phyloP scores from a whole-genome alignment of 139 green algal genomes.

The Chlamydomonas sp. region DNA sequence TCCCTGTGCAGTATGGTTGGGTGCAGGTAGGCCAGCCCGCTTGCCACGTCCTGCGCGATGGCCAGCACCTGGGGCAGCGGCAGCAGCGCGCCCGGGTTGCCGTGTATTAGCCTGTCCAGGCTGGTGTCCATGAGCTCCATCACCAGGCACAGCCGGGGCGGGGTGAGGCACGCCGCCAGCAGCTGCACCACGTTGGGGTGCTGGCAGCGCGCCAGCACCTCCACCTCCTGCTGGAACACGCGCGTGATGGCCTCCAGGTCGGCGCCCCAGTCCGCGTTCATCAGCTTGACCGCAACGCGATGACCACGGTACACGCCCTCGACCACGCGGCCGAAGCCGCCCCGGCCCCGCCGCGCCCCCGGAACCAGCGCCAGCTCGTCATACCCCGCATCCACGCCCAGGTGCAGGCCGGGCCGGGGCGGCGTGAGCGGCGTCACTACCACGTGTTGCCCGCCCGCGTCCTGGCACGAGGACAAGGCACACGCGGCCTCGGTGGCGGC shows the following conservation, averaged over 20 bases:
- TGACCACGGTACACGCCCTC: too few relatives aligned
- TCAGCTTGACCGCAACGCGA: too few relatives aligned
- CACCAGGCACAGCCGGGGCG: slow-evolving; percentile 18
- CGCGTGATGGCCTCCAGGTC: not conserved
- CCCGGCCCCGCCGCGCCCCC: too few relatives aligned
- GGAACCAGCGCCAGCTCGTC: too few relatives aligned
- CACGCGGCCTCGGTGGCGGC: too few relatives aligned
- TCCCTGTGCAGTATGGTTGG: slow-evolving; percentile 22
- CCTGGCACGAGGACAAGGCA: too few relatives aligned
- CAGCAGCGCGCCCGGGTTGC: not conserved
- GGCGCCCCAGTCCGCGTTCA: too few relatives aligned
- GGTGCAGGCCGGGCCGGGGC: not conserved
- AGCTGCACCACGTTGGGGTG: slow-evolving; percentile 26
- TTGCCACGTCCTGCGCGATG: slow-evolving; percentile 3
- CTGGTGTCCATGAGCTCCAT: slow-evolving; percentile 34
- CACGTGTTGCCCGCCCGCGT: not conserved
- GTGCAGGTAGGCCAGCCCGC: slow-evolving; percentile 12
- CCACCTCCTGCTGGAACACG: slow-evolving; percentile 15
- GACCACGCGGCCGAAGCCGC: too few relatives aligned
- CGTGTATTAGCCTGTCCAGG: not conserved
- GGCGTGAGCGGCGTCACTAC: slow-evolving; percentile 25
- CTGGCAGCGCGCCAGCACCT: slow-evolving; percentile 4
- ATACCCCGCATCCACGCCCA: not conserved
- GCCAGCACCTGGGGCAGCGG: slow-evolving; percentile 7
- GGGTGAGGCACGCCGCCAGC: slow-evolving; percentile 12